Evolutionary conservation across 2,329 filamentous ascomycete genomes (phyloP), one percentile per base, ranked within the genome.

Genomic region (Colletotrichum horii): DNA sequence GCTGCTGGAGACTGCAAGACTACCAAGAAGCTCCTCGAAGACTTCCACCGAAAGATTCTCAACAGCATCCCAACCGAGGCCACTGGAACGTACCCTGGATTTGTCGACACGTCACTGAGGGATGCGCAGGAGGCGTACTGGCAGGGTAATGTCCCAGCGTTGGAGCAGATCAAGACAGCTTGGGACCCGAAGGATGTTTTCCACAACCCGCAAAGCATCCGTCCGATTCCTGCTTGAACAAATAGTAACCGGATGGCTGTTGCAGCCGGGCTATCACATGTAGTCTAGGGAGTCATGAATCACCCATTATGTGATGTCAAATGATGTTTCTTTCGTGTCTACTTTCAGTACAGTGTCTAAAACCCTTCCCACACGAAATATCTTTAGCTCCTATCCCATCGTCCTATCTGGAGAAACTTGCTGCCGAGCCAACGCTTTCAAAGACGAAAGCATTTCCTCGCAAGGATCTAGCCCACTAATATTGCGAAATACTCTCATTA

Each of bases 71-170:
- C 43, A 2, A 19, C 28, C 2, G 6, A 43, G 19, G 3, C 28
- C 8, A 11, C 32, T 2, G 89, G 88, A 7, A 89, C 90, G 1
- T 94, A 94, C 81, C 88, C 92, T 0, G 92, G 92, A 3, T 94
- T 93, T 76, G 88, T 93, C 2, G 91, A 93, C 79, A 86, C 86
- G 3, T 81, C 81, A 6, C 79, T 92, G 32, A 70, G 48, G 11
- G 19, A 74, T 28, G 85, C 87, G 12, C 89, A 90, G 78, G 76
- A 82, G 66, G 84, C 86, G 11, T 92, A 93, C 79, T 93, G 90
- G 90, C 87, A 88, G 0, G 78, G 83, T 0, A 91, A 91, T 76
- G 80, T 91, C 48, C 80, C 83, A 0, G 34, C 34, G 8, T 82
- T 93, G 61, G 82, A 86, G 68, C 66, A 80, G 56, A 84, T 92